phyloP scores from a whole-genome alignment of 2,329 filamentous ascomycete genomes.

The Xylariaceae sp. region DNA sequence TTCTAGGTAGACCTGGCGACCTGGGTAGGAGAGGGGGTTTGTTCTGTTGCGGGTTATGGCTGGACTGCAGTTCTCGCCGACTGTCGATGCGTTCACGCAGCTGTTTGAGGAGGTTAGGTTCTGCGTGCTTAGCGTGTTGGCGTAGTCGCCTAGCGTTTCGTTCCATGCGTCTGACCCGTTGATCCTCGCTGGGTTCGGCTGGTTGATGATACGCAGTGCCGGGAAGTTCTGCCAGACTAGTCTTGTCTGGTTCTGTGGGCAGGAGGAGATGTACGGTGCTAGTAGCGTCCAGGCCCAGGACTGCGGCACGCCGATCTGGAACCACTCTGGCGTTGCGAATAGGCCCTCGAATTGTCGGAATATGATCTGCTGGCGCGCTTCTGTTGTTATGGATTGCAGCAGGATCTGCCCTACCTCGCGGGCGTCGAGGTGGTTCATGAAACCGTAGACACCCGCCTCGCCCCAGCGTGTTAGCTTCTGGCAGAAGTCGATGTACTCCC shows the following conservation, averaged over 20 bases:
- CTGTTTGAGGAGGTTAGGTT: slow-evolving; percentile 43
- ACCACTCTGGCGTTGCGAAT: slow-evolving; percentile 80
- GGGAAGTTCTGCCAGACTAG: slow-evolving; percentile 85
- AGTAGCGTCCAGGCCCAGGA: slow-evolving; percentile 81
- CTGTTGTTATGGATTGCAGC: slow-evolving; percentile 70
- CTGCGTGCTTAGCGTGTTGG: slow-evolving; percentile 50
- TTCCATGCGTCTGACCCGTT: slow-evolving; percentile 58
- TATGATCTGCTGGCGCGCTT: slow-evolving; percentile 77
- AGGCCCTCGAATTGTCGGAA: slow-evolving; percentile 79
- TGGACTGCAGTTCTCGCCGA: slow-evolving; percentile 56
- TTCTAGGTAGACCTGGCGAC: slow-evolving; percentile 63
- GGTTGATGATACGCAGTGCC: slow-evolving; percentile 64
- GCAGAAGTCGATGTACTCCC: slow-evolving; percentile 77
- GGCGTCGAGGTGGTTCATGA: slow-evolving; percentile 22
- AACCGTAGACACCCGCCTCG: slow-evolving; percentile 23
- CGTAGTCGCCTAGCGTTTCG: slow-evolving; percentile 59
- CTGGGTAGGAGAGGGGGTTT: slow-evolving; percentile 68
- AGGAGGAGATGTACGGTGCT: slow-evolving; percentile 75
- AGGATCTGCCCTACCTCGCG: slow-evolving; percentile 63
- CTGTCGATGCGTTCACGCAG: slow-evolving; percentile 55
- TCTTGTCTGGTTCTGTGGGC: slow-evolving; percentile 67
- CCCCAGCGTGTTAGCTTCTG: slow-evolving; percentile 82
- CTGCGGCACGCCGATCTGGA: slow-evolving; percentile 73
- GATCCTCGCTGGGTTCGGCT: slow-evolving; percentile 68
- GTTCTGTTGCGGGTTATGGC: slow-evolving; percentile 66